Conservation (phyloP, 2,329 filamentous ascomycete species). For the Hypoxylon sp. region DNA sequence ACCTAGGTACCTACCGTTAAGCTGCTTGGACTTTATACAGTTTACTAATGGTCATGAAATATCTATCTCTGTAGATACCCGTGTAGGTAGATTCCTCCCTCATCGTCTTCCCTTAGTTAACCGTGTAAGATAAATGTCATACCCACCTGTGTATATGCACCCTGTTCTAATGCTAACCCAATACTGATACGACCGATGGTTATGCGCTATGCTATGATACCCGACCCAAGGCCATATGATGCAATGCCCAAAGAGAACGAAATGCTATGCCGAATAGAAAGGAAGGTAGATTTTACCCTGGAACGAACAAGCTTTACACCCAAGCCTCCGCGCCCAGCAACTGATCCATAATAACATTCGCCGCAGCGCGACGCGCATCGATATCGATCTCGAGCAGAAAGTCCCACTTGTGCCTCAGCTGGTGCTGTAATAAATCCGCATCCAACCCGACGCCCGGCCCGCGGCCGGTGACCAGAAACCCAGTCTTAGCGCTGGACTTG, state of each 20-base stretch:
- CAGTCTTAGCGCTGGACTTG: constrained; percentile 35
- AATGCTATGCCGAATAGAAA: background rate
- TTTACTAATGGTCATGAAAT: too few species aligned
- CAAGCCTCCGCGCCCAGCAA: constrained; percentile 24
- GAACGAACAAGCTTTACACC: constrained; percentile 1
- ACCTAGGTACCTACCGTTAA: too few species aligned
- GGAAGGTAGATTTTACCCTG: background rate
- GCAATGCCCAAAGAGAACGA: background rate
- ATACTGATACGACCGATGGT: constrained; percentile 14
- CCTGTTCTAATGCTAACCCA: constrained; percentile 4
- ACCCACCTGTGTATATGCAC: constrained; percentile 3
- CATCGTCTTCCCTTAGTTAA: background rate
- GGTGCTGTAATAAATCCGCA: constrained; percentile 28
- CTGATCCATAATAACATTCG: constrained; percentile 45
- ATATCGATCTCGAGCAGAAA: constrained; percentile 37
- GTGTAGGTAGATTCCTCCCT: too few species aligned
- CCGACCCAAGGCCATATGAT: background rate
- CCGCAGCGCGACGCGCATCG: constrained; percentile 35
- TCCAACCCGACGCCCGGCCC: constrained; percentile 41
- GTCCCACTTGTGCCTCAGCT: constrained; percentile 39
- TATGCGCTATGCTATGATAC: constrained; percentile 17
- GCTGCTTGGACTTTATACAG: background rate
- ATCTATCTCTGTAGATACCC: background rate
- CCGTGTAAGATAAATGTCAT: background rate
- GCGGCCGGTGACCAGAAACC: constrained; percentile 40